Conservation (phyloP, 75 land plant species). For the Pinus albicaulis region DNA sequence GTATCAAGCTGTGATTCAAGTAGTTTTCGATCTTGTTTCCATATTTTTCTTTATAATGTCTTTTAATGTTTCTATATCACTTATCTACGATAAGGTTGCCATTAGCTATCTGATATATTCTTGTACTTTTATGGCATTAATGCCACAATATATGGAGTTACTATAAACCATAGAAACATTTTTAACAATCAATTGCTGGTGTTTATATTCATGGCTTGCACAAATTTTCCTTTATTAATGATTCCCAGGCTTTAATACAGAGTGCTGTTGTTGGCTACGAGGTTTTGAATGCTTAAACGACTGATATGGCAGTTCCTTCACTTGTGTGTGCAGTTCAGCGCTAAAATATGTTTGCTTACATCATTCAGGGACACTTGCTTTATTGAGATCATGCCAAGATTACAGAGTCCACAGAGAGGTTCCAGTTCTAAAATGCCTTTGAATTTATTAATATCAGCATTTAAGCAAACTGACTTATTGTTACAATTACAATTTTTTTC, state of each 20-base stretch:
- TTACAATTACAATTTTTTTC: neutral
- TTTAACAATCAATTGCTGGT: neutral
- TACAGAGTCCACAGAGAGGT: conserved; percentile 57
- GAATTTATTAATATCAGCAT: neutral
- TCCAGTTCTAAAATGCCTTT: neutral
- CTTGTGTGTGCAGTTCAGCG: conserved; percentile 74
- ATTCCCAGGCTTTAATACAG: neutral
- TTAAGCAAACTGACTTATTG: neutral
- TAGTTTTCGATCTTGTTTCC: neutral
- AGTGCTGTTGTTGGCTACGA: neutral
- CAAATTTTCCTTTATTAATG: neutral
- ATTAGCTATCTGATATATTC: neutral
- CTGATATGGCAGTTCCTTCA: neutral
- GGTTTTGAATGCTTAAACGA: neutral
- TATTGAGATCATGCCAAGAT: conserved; percentile 76
- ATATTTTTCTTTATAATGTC: neutral
- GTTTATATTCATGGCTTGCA: neutral
- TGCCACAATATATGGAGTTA: neutral
- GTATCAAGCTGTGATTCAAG: neutral
- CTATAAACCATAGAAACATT: neutral
- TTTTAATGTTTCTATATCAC: neutral
- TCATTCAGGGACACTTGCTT: conserved; percentile 97
- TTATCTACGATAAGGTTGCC: neutral
- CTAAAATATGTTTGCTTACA: conserved; percentile 89
- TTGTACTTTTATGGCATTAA: neutral